Evolutionary conservation across 106 monocot genomes (phyloP).

Genomic region (Hemerocallis citrina): DNA sequence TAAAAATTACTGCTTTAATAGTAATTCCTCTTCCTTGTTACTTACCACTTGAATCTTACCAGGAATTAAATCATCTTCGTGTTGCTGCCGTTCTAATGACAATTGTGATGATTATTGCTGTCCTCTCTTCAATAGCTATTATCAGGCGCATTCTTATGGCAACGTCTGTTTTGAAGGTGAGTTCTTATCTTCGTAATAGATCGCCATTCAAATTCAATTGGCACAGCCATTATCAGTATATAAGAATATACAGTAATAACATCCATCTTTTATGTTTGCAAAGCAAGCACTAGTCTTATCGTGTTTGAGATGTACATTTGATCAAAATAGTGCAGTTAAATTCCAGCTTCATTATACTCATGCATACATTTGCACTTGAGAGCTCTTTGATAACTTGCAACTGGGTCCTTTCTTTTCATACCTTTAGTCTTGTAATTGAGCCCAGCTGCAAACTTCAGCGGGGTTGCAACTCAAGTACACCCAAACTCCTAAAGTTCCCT

Average conservation of each 20-base stretch:
- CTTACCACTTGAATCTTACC: slow-evolving; percentile 12
- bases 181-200: background rate
- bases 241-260: background rate
- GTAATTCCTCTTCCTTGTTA: slow-evolving; percentile 9
- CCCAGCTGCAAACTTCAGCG: no score
- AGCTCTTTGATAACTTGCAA: no score
- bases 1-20: background rate
- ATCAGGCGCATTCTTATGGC: slow-evolving; percentile 87
- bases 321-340: background rate
- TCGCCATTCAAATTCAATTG: background rate
- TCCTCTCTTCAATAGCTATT: slow-evolving; percentile 89
- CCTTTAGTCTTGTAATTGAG: no score
- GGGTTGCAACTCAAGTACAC: no score
- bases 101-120: slow-evolving; percentile 76
- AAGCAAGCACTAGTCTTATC: background rate
- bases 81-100: slow-evolving; percentile 88
- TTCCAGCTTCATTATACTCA: background rate
- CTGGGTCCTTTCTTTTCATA: no score
- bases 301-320: background rate
- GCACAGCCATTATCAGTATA: no score
- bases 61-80: slow-evolving; percentile 92
- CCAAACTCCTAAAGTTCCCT: no score
- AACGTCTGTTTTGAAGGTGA: slow-evolving; percentile 94
- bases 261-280: background rate
- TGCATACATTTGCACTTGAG: background rate